Conservation (phyloP, 352 stramenopile genomes). For the Phytophthora capsici region DNA sequence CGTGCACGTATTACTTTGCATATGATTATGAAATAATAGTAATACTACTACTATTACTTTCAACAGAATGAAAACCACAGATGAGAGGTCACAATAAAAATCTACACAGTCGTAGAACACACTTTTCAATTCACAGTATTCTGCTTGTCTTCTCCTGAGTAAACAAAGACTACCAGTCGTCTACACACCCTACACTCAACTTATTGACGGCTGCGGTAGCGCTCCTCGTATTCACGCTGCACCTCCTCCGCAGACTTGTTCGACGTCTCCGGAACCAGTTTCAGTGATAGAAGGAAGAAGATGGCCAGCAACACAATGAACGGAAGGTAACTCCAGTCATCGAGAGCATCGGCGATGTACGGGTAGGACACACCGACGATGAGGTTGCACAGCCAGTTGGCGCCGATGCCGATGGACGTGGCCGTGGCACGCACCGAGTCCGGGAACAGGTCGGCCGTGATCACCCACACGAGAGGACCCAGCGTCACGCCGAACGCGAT, state of each 20-base stretch:
- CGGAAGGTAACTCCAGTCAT: conserved; percentile 50
- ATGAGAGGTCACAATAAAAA: too few relatives aligned
- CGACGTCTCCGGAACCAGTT: conserved; percentile 57
- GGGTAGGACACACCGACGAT: conserved; percentile 59
- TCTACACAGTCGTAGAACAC: too few relatives aligned
- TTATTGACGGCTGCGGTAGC: too few relatives aligned
- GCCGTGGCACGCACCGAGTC: conserved; percentile 31
- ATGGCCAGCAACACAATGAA: conserved; percentile 52
- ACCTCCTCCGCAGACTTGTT: conserved; percentile 64
- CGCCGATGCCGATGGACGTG: conserved; percentile 46
- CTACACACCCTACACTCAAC: too few relatives aligned
- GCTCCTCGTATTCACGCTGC: conserved; percentile 40
- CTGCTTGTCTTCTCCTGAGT: too few relatives aligned
- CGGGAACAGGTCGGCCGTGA: conserved; percentile 29
- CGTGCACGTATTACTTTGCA: too few relatives aligned
- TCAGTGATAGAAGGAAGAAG: conserved; percentile 46
- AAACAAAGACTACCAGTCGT: too few relatives aligned
- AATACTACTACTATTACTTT: too few relatives aligned
- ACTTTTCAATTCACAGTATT: too few relatives aligned
- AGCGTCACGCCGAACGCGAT: conserved; percentile 16
- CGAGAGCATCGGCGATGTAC: conserved; percentile 47
- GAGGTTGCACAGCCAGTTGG: conserved; percentile 60
- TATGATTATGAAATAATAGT: too few relatives aligned
- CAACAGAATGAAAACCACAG: too few relatives aligned
- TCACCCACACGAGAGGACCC: conserved; percentile 24